Percentiles rank a stretch among this genome's conserved stretches.
Conservation (phyloP, 2,329 filamentous ascomycete species). For the Xylaria sp. region DNA sequence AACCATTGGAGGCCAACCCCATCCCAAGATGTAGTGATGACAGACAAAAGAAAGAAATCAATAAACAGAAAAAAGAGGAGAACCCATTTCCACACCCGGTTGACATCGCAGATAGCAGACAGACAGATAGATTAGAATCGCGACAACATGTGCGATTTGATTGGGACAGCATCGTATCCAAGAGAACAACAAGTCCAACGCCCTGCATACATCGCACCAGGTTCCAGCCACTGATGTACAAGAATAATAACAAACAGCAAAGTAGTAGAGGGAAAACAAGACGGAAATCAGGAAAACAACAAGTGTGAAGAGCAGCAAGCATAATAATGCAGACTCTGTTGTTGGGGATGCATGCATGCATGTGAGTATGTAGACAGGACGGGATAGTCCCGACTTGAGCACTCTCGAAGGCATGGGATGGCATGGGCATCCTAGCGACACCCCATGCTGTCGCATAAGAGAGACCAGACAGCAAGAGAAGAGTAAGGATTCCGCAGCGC, state of each 20-base stretch:
- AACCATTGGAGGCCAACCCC: background rate
- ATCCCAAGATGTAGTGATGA: background rate
- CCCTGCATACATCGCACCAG: background rate
- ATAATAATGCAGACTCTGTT: background rate
- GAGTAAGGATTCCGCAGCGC: background rate
- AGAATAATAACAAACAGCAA: background rate
- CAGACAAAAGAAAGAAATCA: background rate
- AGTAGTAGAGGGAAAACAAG: background rate
- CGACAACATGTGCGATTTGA: too few species aligned
- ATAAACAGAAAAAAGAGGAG: background rate
- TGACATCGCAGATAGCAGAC: too few species aligned
- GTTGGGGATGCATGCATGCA: background rate
- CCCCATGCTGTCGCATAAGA: background rate
- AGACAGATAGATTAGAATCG: too few species aligned
- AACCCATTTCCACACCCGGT: background rate
- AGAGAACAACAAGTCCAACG: background rate
- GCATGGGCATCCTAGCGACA: conserved; percentile 6
- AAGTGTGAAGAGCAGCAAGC: background rate
- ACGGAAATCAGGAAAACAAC: background rate
- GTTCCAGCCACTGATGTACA: background rate
- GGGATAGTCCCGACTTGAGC: conserved; percentile 1
- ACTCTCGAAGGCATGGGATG: background rate
- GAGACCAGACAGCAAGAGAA: background rate
- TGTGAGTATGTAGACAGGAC: background rate
- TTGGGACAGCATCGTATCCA: too few species aligned